phyloP scores from a whole-genome alignment of 2,329 filamentous ascomycete species.

The Fusarium mangiferae region DNA sequence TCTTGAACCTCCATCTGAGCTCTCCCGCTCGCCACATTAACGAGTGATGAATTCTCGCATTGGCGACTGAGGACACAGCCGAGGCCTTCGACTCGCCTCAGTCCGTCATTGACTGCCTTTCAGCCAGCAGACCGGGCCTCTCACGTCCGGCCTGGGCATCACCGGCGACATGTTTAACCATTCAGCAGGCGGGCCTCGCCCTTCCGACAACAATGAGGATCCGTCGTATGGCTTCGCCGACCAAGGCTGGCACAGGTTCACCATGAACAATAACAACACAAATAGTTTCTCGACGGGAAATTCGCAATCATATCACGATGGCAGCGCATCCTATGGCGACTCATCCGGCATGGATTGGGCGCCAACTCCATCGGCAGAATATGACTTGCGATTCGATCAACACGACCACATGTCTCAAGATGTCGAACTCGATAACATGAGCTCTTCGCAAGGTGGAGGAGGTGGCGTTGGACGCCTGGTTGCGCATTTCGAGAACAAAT shows the following conservation, averaged over 20 bases:
- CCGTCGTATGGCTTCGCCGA: conserved; percentile 46
- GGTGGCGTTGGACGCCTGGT: conserved; percentile 52
- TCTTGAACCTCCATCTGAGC: conserved; percentile 48
- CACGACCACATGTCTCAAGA: conserved; percentile 33
- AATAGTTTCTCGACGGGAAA: conserved; percentile 37
- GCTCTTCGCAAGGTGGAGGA: conserved; percentile 38
- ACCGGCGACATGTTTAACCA: conserved; percentile 53
- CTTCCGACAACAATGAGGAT: conserved; percentile 44
- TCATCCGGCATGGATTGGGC: conserved; percentile 54
- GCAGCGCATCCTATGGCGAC: conserved; percentile 42
- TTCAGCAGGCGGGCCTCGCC: conserved; percentile 46
- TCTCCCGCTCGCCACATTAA: conserved; percentile 47
- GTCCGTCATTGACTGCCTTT: conserved; percentile 49
- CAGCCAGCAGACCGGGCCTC: conserved; percentile 49
- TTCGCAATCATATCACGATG: conserved; percentile 42
- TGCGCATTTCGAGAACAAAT: conserved; percentile 55
- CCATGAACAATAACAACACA: conserved; percentile 37
- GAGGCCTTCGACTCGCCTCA: conserved; percentile 53
- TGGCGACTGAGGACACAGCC: conserved; percentile 49
- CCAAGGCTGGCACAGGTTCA: conserved; percentile 48
- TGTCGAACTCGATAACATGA: conserved; percentile 45
- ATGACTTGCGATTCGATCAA: conserved; percentile 45
- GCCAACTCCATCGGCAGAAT: conserved; percentile 43
- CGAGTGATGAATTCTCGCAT: conserved; percentile 52
- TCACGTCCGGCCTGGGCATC: conserved; percentile 47